Evolutionary conservation across 1,284 basidiomycete genomes (phyloP).

Genomic region (Ceratobasidium sp.): DNA sequence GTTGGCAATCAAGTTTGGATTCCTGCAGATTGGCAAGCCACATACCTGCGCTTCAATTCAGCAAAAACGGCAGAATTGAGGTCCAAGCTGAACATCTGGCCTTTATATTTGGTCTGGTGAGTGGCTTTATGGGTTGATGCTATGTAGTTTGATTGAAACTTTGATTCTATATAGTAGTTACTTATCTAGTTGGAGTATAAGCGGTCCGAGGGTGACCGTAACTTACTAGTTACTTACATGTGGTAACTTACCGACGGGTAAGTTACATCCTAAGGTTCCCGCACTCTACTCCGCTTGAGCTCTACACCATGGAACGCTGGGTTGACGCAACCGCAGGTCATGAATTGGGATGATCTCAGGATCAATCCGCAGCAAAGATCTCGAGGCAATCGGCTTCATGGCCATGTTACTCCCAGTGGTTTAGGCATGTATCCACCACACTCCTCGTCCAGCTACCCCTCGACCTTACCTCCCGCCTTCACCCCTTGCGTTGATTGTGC

Average conservation of each 20-base stretch:
- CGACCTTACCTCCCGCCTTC: no score
- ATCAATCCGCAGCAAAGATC: no score
- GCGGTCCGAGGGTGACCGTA: background rate
- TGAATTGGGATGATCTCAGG: no score
- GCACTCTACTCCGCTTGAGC: no score
- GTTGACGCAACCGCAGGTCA: no score
- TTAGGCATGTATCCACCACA: no score
- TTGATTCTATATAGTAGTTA: conserved; percentile 11
- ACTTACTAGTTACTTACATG: conserved; percentile 5
- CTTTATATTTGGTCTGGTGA: background rate
- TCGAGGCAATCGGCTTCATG: no score
- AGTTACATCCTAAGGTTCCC: no score
- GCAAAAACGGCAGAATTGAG: background rate
- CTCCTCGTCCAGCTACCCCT: no score
- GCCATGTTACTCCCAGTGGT: no score
- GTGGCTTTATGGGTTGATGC: background rate
- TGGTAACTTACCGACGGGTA: background rate
- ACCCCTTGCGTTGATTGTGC: no score
- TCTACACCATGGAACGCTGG: no score
- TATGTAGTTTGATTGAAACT: conserved; percentile 10
- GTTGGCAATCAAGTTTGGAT: background rate
- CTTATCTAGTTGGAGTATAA: background rate
- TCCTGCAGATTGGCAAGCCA: background rate
- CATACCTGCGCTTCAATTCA: conserved; percentile 3
- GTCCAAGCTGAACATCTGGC: background rate